phyloP scores from a whole-genome alignment of 495 filamentous ascomycete species.

The Rostrohypoxylon terebratum region DNA sequence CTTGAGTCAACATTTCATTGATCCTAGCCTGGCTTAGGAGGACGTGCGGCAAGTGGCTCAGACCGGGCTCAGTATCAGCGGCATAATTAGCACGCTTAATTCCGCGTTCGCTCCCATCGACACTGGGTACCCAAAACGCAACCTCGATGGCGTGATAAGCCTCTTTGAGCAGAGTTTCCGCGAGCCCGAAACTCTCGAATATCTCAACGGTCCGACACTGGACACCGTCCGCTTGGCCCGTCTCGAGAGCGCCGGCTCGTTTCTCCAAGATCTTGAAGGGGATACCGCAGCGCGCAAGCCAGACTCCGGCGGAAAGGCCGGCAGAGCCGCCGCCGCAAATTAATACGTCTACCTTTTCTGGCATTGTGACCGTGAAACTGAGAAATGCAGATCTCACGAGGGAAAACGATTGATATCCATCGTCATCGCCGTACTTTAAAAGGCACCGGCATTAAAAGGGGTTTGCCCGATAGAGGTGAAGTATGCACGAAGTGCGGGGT shows the following conservation, averaged over 20 bases:
- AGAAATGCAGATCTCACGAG: not conserved
- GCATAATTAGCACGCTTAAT: constrained; percentile 67
- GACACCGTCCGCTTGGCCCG: constrained; percentile 84
- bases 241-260: constrained; percentile 67
- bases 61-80: constrained; percentile 70
- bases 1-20: constrained; percentile 70
- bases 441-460: not conserved
- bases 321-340: constrained; percentile 77
- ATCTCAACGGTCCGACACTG: constrained; percentile 86
- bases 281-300: constrained; percentile 72
- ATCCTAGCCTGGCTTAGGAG: constrained; percentile 82
- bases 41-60: constrained; percentile 77
- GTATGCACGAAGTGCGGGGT: constrained; percentile 4
- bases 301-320: constrained; percentile 74
- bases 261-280: constrained; percentile 73
- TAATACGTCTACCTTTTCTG: constrained; percentile 61
- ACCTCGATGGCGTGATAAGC: constrained; percentile 78
- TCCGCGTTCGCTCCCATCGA: not conserved
- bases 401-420: not conserved
- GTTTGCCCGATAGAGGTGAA: not conserved
- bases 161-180: constrained; percentile 76
- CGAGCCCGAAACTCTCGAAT: constrained; percentile 80
- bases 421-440: not conserved
- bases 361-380: not conserved
- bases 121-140: constrained; percentile 66